Percentiles rank a stretch among this genome's conserved stretches.
Conservation (phyloP, 148 eudicot genomes). For the Gaultheria prostrata region DNA sequence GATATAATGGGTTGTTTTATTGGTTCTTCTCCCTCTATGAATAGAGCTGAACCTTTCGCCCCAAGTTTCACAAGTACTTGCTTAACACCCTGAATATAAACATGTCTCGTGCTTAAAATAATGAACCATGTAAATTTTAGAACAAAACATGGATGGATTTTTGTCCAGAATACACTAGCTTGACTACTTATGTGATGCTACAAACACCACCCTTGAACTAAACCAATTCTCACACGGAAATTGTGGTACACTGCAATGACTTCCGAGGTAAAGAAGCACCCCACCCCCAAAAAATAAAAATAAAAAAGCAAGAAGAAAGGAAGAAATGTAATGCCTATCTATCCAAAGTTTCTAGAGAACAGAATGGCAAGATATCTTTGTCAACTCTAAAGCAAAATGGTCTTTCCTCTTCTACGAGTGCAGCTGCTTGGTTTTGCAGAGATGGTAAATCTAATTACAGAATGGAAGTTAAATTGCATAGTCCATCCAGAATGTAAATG, state of each 20-base stretch:
- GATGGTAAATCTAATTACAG: not conserved
- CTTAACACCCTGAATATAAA: constrained; percentile 60
- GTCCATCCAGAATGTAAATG: not conserved
- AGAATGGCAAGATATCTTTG: not conserved
- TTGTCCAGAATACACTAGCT: not conserved
- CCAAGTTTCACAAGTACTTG: constrained; percentile 88
- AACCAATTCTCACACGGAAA: not conserved
- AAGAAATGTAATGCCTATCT: constrained; percentile 6
- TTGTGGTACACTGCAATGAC: not conserved
- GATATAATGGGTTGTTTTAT: constrained; percentile 60
- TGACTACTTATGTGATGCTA: not conserved
- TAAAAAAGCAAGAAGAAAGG: not conserved
- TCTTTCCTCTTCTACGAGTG: not conserved
- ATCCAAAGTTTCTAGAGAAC: constrained; percentile 1
- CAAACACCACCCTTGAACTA: not conserved
- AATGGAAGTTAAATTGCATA: not conserved
- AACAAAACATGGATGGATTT: not conserved
- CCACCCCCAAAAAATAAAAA: not conserved
- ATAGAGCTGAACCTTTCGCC: constrained; percentile 80
- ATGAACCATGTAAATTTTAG: not conserved
- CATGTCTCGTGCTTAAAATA: not conserved
- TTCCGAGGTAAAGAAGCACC: not conserved
- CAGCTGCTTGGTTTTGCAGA: not conserved
- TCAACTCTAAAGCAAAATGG: not conserved
- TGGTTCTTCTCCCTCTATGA: constrained; percentile 72